Conservation (phyloP, 495 filamentous ascomycete genomes). For the Lophiostoma macrostomum region DNA sequence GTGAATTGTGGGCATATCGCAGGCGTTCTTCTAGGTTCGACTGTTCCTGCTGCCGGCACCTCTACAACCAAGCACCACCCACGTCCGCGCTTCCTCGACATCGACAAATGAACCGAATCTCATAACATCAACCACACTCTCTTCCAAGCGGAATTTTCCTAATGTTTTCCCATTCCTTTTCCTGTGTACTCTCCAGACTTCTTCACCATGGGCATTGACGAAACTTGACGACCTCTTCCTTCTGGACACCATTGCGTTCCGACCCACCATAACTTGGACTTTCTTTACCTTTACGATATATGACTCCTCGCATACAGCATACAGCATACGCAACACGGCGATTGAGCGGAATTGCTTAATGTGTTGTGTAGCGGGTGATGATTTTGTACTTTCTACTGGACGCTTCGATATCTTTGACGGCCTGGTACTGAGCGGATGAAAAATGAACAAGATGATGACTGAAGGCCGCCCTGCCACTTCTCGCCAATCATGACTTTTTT, state of each 20-base stretch:
- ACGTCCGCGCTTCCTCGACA: background rate
- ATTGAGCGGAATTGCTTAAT: constrained; percentile 18
- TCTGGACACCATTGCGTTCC: constrained; percentile 7
- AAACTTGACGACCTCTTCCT: constrained; percentile 30
- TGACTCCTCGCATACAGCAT: constrained; percentile 31
- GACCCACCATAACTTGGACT: constrained; percentile 12
- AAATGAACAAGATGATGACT: constrained; percentile 2
- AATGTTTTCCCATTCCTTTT: constrained; percentile 29
- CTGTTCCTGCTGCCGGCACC: constrained; percentile 12
- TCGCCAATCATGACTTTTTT: constrained; percentile 1
- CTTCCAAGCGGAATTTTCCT: constrained; percentile 22
- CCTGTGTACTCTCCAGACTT: constrained; percentile 28
- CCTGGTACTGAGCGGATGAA: constrained; percentile 26
- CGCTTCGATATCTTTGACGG: constrained; percentile 26
- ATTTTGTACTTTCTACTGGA: constrained; percentile 35
- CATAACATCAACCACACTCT: constrained; percentile 2
- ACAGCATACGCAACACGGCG: constrained; percentile 24
- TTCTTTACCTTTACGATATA: constrained; percentile 32
- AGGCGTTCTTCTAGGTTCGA: constrained; percentile 13
- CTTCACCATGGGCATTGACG: constrained; percentile 28
- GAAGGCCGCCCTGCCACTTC: constrained; percentile 20
- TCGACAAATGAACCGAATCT: background rate
- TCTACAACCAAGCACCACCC: constrained; percentile 9
- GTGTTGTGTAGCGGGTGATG: constrained; percentile 33
- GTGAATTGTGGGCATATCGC: constrained; percentile 7